These are phyloP conservation scores for Hsuehochloa calcarea DNA, from an alignment of 176 grass and related monocot species.

Conservation along the genomic window DNA sequence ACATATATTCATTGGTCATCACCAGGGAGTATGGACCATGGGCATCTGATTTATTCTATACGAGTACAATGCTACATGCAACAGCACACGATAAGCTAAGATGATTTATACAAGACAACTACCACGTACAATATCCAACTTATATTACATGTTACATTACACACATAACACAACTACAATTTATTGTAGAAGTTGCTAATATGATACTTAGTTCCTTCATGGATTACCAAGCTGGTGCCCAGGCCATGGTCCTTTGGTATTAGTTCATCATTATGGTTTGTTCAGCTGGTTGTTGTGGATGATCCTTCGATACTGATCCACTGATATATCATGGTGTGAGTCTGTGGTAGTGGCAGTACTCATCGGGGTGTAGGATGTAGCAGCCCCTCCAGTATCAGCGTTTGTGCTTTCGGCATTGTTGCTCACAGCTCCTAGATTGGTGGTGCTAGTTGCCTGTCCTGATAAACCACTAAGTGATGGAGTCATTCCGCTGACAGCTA, in stretches of 20 bases:
- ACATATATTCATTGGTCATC: neutral
- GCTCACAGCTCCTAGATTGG: neutral
- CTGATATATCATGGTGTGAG: conserved; percentile 42
- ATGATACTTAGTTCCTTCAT: neutral
- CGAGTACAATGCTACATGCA: neutral
- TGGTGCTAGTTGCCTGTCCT: neutral
- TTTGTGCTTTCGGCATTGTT: conserved; percentile 14
- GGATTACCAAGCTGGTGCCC: neutral
- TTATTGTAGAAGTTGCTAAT: neutral
- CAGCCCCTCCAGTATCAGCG: neutral
- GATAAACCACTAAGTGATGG: neutral
- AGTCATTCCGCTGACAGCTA: neutral
- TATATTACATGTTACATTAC: neutral
- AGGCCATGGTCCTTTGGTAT: neutral
- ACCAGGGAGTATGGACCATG: neutral
- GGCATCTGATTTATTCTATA: neutral
- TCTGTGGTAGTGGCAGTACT: conserved; percentile 18
- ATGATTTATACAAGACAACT: neutral
- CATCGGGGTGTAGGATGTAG: neutral
- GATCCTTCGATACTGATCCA: conserved; percentile 11
- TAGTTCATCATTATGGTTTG: neutral
- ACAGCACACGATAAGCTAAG: neutral
- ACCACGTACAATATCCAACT: neutral
- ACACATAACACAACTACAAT: neutral
- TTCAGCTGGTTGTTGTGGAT: conserved; percentile 3